phyloP scores from a whole-genome alignment of 495 filamentous ascomycete genomes.

The Schizothecium vesticola region DNA sequence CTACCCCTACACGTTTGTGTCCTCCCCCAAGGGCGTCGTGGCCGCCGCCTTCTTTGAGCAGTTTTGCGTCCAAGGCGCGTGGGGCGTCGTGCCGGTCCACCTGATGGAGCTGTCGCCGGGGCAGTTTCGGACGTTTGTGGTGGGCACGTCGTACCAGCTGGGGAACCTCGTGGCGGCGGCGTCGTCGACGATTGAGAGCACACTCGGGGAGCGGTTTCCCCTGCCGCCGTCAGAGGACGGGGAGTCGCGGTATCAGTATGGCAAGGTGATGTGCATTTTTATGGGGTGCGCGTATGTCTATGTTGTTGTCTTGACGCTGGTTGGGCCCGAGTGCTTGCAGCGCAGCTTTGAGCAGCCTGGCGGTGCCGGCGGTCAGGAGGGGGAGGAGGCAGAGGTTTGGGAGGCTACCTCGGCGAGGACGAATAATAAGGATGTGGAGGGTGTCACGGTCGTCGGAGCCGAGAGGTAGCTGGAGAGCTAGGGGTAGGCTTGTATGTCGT shows the following conservation, averaged over 20 bases:
- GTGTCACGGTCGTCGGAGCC: not conserved
- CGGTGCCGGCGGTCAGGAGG: slow-evolving; percentile 60
- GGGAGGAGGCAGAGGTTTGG: slow-evolving; percentile 31
- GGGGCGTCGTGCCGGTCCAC: slow-evolving; percentile 81
- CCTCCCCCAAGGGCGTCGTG: slow-evolving; percentile 49
- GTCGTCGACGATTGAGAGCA: slow-evolving; percentile 76
- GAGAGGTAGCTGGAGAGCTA: not conserved
- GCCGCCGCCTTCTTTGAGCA: slow-evolving; percentile 89
- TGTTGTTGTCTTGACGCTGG: slow-evolving; percentile 64
- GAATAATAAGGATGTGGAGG: slow-evolving; percentile 1
- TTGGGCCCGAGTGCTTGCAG: slow-evolving; percentile 70
- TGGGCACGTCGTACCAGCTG: slow-evolving; percentile 79
- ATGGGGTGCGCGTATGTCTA: slow-evolving; percentile 90
- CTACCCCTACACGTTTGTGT: slow-evolving; percentile 76
- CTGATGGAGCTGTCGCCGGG: slow-evolving; percentile 83
- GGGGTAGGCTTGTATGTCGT: not conserved
- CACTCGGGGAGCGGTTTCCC: slow-evolving; percentile 75
- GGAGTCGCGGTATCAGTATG: slow-evolving; percentile 65
- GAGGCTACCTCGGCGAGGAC: slow-evolving; percentile 10
- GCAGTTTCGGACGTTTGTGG: slow-evolving; percentile 75
- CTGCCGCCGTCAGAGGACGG: slow-evolving; percentile 48
- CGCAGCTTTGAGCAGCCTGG: slow-evolving; percentile 60
- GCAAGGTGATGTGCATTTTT: slow-evolving; percentile 87
- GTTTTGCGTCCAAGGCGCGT: slow-evolving; percentile 83
- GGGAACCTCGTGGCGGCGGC: slow-evolving; percentile 80